These are phyloP conservation scores for Rhynchosporium graminicola DNA, from an alignment of 2,329 filamentous ascomycete species.

Conservation along the genomic window DNA sequence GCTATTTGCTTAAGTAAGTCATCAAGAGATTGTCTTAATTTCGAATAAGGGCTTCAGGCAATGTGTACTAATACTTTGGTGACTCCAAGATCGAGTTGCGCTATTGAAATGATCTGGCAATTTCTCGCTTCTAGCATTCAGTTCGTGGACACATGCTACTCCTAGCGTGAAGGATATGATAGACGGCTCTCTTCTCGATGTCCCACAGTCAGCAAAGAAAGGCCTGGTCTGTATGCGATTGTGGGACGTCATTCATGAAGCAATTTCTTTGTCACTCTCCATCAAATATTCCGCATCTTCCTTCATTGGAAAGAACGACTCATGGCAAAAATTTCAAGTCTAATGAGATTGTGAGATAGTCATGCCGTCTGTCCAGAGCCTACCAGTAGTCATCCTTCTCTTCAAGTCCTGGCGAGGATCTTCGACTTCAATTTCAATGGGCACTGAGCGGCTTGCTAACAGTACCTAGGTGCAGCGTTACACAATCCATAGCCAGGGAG, in stretches of 20 bases:
- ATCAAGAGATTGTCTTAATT: too few relatives aligned
- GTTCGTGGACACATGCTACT: too few relatives aligned
- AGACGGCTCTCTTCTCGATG: neutral
- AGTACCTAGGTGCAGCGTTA: neutral
- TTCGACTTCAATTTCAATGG: neutral
- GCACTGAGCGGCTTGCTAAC: neutral
- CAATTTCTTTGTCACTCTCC: neutral
- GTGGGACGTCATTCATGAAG: neutral
- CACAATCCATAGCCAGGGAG: conserved; percentile 4
- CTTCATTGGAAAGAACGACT: neutral
- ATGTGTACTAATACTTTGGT: too few relatives aligned
- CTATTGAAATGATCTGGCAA: too few relatives aligned
- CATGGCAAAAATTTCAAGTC: neutral
- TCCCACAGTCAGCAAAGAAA: neutral
- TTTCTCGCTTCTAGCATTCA: too few relatives aligned
- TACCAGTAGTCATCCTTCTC: neutral
- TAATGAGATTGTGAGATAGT: neutral
- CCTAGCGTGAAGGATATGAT: too few relatives aligned
- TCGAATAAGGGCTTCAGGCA: too few relatives aligned
- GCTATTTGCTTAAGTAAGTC: too few relatives aligned
- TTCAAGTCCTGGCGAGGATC: neutral
- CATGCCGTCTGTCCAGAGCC: neutral
- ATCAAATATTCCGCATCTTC: neutral
- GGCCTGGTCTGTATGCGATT: neutral
- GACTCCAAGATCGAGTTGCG: too few relatives aligned